Percentiles rank a stretch among this genome's conserved stretches.
Conservation (phyloP, 495 filamentous ascomycete genomes). For the Talaromyces nanjingensis region DNA sequence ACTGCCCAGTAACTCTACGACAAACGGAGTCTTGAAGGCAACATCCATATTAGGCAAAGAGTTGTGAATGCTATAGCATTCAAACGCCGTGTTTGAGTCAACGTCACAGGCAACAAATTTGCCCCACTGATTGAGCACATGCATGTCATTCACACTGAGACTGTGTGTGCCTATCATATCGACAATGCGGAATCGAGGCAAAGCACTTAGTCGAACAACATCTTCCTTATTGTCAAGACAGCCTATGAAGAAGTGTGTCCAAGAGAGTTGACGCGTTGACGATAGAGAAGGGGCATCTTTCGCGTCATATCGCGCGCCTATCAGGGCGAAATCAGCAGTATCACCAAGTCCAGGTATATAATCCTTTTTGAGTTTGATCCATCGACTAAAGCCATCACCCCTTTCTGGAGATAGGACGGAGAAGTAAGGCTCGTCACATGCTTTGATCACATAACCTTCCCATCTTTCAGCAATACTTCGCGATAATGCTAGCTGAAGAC, state of each 20-base stretch:
- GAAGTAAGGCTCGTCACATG: conserved; percentile 71
- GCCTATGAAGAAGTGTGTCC: conserved; percentile 75
- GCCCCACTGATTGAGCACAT: conserved; percentile 46
- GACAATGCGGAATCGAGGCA: conserved; percentile 60
- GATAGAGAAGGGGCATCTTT: conserved; percentile 40
- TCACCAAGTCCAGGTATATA: conserved; percentile 78
- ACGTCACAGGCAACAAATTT: conserved; percentile 26
- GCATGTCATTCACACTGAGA: conserved; percentile 43
- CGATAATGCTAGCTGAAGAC: conserved; percentile 56
- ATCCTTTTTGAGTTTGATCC: conserved; percentile 87
- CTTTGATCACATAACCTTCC: conserved; percentile 78
- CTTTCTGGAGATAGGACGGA: conserved; percentile 33
- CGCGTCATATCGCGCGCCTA: conserved; percentile 63
- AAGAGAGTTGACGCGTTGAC: conserved; percentile 44
- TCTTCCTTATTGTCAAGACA: conserved; percentile 68
- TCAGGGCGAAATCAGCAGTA: conserved; percentile 70
- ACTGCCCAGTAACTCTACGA: conserved; percentile 57
- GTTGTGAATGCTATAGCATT: conserved; percentile 25
- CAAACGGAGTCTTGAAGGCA: conserved; percentile 54
- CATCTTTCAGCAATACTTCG: conserved; percentile 54
- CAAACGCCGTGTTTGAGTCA: conserved; percentile 23
- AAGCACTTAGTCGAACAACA: conserved; percentile 42
- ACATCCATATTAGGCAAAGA: conserved; percentile 29
- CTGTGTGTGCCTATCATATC: conserved; percentile 43
- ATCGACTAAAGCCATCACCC: conserved; percentile 36